Percentiles rank a stretch among this genome's conserved stretches.
Evolutionary conservation across 768 basidiomycete species (phyloP).

Genomic region (Termitomyces sp.): DNA sequence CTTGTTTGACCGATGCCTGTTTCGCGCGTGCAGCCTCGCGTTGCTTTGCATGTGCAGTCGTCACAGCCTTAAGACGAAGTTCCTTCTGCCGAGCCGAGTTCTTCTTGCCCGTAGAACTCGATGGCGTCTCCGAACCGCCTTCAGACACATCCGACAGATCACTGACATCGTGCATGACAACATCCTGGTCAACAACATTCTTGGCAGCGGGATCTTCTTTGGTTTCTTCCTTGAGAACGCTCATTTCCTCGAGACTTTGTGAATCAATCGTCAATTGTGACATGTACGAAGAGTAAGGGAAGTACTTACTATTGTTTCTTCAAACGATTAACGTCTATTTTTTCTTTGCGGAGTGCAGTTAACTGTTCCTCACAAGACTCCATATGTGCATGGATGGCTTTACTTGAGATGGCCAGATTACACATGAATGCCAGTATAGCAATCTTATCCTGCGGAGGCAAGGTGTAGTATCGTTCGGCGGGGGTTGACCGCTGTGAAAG

Average conservation of each 20-base stretch:
- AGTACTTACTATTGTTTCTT: slow-evolving; percentile 82
- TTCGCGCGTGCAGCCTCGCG: slow-evolving; percentile 78
- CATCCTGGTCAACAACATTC: slow-evolving; percentile 55
- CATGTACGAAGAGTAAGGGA: neutral
- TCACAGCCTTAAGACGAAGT: slow-evolving; percentile 50
- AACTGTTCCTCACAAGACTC: slow-evolving; percentile 87
- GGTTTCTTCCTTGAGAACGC: slow-evolving; percentile 53
- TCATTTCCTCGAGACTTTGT: slow-evolving; percentile 72
- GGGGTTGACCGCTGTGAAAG: slow-evolving; percentile 51
- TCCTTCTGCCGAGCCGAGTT: slow-evolving; percentile 50
- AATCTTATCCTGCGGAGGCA: slow-evolving; percentile 79
- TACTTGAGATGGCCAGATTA: slow-evolving; percentile 88
- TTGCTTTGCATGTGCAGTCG: slow-evolving; percentile 71
- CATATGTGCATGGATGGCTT: slow-evolving; percentile 84
- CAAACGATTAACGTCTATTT: slow-evolving; percentile 90
- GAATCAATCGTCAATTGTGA: slow-evolving; percentile 12
- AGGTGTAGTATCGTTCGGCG: slow-evolving; percentile 65
- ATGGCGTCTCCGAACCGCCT: slow-evolving; percentile 58
- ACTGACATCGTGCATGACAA: slow-evolving; percentile 61
- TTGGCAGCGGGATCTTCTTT: slow-evolving; percentile 48
- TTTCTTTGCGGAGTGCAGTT: slow-evolving; percentile 91
- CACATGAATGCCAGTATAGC: slow-evolving; percentile 86
- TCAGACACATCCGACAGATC: slow-evolving; percentile 77
- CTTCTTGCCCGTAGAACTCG: slow-evolving; percentile 43
- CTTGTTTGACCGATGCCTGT: slow-evolving; percentile 77